Conservation (phyloP, 306 rosid genomes). For the Rosa lucieae region DNA sequence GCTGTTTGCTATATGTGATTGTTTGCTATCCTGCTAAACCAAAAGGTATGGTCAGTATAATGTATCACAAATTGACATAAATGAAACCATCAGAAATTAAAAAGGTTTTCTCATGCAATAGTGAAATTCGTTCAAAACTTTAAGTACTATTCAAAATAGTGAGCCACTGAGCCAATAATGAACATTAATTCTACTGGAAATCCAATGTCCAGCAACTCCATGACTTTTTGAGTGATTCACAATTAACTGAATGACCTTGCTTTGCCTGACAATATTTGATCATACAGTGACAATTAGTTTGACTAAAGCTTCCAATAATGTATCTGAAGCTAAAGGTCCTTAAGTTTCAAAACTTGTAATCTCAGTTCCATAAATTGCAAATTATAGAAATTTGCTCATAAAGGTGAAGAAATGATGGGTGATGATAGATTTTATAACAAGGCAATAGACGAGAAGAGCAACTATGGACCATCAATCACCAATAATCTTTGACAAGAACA, state of each 20-base stretch:
- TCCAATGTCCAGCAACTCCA: neutral
- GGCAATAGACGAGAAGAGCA: neutral
- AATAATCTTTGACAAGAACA: constrained; percentile 23
- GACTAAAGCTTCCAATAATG: neutral
- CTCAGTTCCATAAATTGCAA: neutral
- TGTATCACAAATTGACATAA: neutral
- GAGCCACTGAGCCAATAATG: neutral
- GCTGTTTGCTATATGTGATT: neutral
- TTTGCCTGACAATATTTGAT: neutral
- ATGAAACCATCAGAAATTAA: neutral
- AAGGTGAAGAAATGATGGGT: neutral
- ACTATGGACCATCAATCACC: constrained; percentile 1
- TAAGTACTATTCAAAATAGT: neutral
- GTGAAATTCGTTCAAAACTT: neutral
- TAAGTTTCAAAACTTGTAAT: neutral
- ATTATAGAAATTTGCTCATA: neutral
- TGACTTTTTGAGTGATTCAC: neutral
- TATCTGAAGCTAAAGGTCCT: neutral
- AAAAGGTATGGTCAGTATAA: constrained; percentile 5
- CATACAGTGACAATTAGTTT: neutral
- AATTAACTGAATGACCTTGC: neutral
- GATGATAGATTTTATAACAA: neutral
- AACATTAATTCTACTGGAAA: neutral
- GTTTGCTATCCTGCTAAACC: constrained; percentile 20
- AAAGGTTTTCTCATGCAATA: no score